Evolutionary conservation across 495 filamentous ascomycete genomes (phyloP).

Genomic region (Penicillium soppii): DNA sequence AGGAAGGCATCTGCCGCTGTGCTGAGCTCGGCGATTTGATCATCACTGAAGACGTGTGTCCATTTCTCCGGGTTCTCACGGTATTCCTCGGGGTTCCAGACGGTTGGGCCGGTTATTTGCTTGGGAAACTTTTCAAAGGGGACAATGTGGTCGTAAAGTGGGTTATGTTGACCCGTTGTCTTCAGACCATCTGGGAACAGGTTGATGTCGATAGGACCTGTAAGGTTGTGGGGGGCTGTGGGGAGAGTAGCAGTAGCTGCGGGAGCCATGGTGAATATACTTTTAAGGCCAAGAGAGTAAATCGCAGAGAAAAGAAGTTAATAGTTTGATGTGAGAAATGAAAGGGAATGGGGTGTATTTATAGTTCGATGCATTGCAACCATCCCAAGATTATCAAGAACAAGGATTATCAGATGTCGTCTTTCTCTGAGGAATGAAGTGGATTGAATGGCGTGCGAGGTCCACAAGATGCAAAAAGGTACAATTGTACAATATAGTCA

Average conservation of each 20-base stretch:
- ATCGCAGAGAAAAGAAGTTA: too few relatives aligned
- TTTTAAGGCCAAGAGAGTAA: background rate
- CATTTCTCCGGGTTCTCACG: slow-evolving; percentile 65
- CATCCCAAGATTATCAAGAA: too few relatives aligned
- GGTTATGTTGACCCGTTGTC: slow-evolving; percentile 75
- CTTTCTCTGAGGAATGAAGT: slow-evolving; percentile 22
- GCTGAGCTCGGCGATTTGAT: slow-evolving; percentile 67
- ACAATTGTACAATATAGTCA: too few relatives aligned
- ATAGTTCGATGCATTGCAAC: slow-evolving; percentile 12
- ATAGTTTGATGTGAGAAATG: too few relatives aligned
- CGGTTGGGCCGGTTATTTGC: slow-evolving; percentile 68
- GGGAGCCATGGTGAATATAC: slow-evolving; percentile 31
- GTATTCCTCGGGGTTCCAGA: slow-evolving; percentile 73
- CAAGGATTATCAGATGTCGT: slow-evolving; percentile 6
- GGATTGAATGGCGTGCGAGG: slow-evolving; percentile 28
- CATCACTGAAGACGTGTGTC: slow-evolving; percentile 64
- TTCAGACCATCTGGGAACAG: slow-evolving; percentile 52
- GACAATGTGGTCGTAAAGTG: slow-evolving; percentile 60
- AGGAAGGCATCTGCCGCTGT: slow-evolving; percentile 66
- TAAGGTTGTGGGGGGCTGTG: slow-evolving; percentile 32
- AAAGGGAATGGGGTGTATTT: slow-evolving; percentile 15
- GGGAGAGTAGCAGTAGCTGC: slow-evolving; percentile 31
- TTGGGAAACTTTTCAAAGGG: slow-evolving; percentile 71
- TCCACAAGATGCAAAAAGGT: background rate
- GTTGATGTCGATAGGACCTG: slow-evolving; percentile 25